Percentiles rank a stretch among this genome's conserved stretches.
phyloP scores from a whole-genome alignment of 768 basidiomycete species.

The Boletus sensibilis region DNA sequence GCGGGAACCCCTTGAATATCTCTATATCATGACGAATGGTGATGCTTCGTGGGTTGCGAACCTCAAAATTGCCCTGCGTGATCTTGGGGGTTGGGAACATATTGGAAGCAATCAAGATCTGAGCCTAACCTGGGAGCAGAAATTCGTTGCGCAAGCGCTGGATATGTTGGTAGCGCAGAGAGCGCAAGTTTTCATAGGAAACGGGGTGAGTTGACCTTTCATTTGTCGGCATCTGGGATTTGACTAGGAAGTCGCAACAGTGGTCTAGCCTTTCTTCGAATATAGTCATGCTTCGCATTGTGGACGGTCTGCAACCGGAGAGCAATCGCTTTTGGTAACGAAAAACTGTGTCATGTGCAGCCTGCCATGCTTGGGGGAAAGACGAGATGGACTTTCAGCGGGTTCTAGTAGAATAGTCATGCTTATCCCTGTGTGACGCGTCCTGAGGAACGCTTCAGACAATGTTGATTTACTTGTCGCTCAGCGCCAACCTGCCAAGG shows the following conservation, averaged over 20 bases:
- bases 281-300: slow-evolving; percentile 38
- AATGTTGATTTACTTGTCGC: not conserved
- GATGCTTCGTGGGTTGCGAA: slow-evolving; percentile 38
- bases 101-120: slow-evolving; percentile 43
- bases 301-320: slow-evolving; percentile 24
- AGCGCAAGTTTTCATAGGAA: slow-evolving; percentile 50
- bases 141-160: slow-evolving; percentile 43
- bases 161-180: slow-evolving; percentile 49
- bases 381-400: not conserved
- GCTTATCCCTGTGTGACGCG: not conserved
- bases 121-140: slow-evolving; percentile 40
- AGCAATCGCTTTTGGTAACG: slow-evolving; percentile 37
- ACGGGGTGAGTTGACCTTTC: slow-evolving; percentile 41
- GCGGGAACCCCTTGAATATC: slow-evolving; percentile 27
- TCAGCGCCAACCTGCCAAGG: not conserved
- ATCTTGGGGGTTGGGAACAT: slow-evolving; percentile 36
- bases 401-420: not conserved
- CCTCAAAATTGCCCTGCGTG: slow-evolving; percentile 35
- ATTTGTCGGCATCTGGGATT: not conserved
- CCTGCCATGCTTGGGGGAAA: too few relatives aligned
- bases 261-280: slow-evolving; percentile 44
- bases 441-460: not conserved
- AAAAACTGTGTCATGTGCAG: not conserved
- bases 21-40: slow-evolving; percentile 53
- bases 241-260: slow-evolving; percentile 19